phyloP scores from a whole-genome alignment of 2,329 filamentous ascomycete species.

The Hymenoscyphus occultus region DNA sequence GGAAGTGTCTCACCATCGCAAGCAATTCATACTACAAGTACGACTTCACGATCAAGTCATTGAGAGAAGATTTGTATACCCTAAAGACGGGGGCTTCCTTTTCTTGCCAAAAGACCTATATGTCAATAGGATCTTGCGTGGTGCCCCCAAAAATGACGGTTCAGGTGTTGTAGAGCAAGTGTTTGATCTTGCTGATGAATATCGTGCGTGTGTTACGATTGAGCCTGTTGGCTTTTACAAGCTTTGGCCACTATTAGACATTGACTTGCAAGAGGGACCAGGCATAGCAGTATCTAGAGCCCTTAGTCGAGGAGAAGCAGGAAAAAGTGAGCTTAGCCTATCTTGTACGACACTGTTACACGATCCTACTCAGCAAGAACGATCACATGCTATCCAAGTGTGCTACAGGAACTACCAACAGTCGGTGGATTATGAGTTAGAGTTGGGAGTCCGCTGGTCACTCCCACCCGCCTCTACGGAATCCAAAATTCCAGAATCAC shows the following conservation, averaged over 20 bases:
- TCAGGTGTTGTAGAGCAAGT: background rate
- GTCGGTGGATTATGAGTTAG: constrained; percentile 19
- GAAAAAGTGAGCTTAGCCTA: constrained; percentile 3
- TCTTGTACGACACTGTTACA: constrained; percentile 10
- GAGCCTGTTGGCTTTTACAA: constrained; percentile 17
- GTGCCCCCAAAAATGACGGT: background rate
- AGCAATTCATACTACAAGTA: constrained; percentile 13
- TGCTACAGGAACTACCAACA: constrained; percentile 13
- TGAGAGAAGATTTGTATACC: constrained; percentile 20
- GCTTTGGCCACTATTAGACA: constrained; percentile 28
- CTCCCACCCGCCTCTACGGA: constrained; percentile 17
- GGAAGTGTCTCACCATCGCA: constrained; percentile 12
- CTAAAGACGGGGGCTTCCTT: constrained; percentile 11
- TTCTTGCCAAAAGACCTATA: constrained; percentile 14
- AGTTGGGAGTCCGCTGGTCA: constrained; percentile 26
- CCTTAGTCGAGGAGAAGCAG: background rate
- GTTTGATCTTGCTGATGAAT: constrained; percentile 27
- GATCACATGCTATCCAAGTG: constrained; percentile 14
- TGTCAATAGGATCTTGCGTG: constrained; percentile 11
- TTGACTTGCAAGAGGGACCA: background rate
- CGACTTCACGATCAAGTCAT: constrained; percentile 15
- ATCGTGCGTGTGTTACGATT: constrained; percentile 22
- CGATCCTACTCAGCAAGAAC: constrained; percentile 14
- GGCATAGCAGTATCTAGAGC: constrained; percentile 10
- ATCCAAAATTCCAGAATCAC: background rate